Evolutionary conservation across 768 basidiomycete species (phyloP).

Genomic region (Boletus tomentosulus): DNA sequence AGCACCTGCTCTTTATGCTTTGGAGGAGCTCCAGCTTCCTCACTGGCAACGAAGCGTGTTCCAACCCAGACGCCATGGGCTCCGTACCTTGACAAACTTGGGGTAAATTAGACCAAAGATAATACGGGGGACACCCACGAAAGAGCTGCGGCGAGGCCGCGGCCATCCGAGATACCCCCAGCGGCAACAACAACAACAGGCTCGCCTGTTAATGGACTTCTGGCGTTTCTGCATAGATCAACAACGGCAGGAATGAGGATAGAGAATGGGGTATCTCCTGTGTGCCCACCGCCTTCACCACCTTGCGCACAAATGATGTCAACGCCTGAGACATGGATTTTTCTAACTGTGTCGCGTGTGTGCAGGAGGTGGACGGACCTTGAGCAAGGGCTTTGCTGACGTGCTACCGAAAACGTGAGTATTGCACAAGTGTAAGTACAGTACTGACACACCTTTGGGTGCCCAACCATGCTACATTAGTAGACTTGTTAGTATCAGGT

Average conservation of each 20-base stretch:
- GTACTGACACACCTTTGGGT: slow-evolving; percentile 58
- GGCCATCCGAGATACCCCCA: slow-evolving; percentile 80
- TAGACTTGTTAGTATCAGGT: background rate
- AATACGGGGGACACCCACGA: slow-evolving; percentile 38
- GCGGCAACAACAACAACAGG: slow-evolving; percentile 78
- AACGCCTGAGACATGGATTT: slow-evolving; percentile 46
- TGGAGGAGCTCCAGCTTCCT: slow-evolving; percentile 74
- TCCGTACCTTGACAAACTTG: slow-evolving; percentile 52
- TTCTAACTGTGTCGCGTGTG: background rate
- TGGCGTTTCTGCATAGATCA: slow-evolving; percentile 65
- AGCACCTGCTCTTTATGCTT: slow-evolving; percentile 66
- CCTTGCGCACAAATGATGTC: slow-evolving; percentile 89
- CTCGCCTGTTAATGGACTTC: slow-evolving; percentile 74
- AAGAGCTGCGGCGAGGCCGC: slow-evolving; percentile 72
- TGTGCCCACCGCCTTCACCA: slow-evolving; percentile 87
- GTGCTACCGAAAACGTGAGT: slow-evolving; percentile 41
- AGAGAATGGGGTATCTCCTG: slow-evolving; percentile 77
- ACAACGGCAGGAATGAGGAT: slow-evolving; percentile 80
- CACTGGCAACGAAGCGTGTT: slow-evolving; percentile 80
- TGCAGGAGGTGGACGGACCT: slow-evolving; percentile 34
- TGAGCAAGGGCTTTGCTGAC: slow-evolving; percentile 71
- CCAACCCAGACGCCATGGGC: slow-evolving; percentile 87
- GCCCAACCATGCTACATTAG: slow-evolving; percentile 67
- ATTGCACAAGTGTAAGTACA: background rate
- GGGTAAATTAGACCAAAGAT: background rate